Evolutionary conservation across 2,329 filamentous ascomycete genomes (phyloP).

Genomic region (Dactylellina leptospora): DNA sequence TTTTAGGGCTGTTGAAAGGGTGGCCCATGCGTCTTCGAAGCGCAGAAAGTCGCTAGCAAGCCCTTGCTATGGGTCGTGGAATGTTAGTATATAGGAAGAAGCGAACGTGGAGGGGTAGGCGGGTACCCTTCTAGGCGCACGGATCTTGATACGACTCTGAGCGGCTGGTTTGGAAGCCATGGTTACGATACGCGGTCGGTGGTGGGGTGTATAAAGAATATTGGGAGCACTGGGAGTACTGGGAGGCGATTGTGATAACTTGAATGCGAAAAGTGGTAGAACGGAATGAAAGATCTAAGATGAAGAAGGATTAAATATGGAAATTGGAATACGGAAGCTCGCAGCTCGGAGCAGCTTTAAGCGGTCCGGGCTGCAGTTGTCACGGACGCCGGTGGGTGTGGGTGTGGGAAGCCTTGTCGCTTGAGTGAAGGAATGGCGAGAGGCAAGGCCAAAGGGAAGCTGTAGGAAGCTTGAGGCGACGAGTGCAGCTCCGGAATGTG

Average conservation of each 20-base stretch:
- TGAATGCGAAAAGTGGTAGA: background rate
- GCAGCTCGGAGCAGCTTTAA: too few species aligned
- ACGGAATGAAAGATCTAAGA: too few species aligned
- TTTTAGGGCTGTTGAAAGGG: conserved; percentile 76
- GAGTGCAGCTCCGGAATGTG: background rate
- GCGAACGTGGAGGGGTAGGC: background rate
- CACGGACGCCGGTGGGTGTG: too few species aligned
- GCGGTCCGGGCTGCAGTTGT: too few species aligned
- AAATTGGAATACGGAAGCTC: too few species aligned
- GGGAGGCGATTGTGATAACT: background rate
- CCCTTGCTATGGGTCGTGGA: conserved; percentile 62
- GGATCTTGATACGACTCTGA: conserved; percentile 65
- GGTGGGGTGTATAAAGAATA: too few species aligned
- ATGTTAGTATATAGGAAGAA: background rate
- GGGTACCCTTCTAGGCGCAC: conserved; percentile 73
- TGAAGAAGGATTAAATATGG: too few species aligned
- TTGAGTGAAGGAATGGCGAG: too few species aligned
- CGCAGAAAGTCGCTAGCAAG: conserved; percentile 71
- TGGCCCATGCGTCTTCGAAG: conserved; percentile 85
- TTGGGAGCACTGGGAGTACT: too few species aligned
- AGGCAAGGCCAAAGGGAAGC: too few species aligned
- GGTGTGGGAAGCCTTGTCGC: too few species aligned
- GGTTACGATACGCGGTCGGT: background rate
- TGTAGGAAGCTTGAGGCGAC: too few species aligned
- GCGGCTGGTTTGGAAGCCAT: conserved; percentile 39